These are phyloP conservation scores for Ziziphus jujuba DNA, from an alignment of 306 rosid species.

Conservation along the genomic window DNA sequence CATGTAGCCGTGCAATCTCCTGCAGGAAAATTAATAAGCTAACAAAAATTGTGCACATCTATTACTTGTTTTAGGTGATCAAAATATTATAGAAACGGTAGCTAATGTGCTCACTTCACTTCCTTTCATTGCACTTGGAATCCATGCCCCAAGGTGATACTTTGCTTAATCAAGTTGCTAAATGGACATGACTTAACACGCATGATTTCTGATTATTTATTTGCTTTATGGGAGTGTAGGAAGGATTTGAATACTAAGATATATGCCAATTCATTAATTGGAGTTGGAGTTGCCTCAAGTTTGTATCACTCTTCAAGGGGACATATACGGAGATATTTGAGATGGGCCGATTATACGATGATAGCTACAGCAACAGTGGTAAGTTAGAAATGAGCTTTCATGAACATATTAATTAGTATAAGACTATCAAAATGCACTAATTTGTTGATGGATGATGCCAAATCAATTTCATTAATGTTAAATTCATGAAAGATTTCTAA, in stretches of 20 bases:
- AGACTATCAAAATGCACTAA: conserved; percentile 8
- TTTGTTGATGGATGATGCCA: conserved; percentile 4
- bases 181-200: not conserved
- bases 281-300: conserved; percentile 97
- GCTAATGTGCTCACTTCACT: conserved; percentile 90
- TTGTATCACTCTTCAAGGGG: conserved; percentile 90
- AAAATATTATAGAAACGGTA: conserved; percentile 59
- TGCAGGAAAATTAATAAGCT: conserved; percentile 4
- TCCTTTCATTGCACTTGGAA: conserved; percentile 85
- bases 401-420: not conserved
- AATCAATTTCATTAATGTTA: not conserved
- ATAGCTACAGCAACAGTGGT: conserved; percentile 91
- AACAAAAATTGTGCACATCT: conserved; percentile 2
- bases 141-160: conserved; percentile 76
- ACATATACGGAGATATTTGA: conserved; percentile 58
- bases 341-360: conserved; percentile 98
- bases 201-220: not conserved
- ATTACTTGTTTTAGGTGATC: conserved; percentile 59
- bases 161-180: conserved; percentile 22
- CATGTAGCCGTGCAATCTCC: conserved; percentile 10
- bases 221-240: conserved; percentile 45
- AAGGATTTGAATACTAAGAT: conserved; percentile 67
- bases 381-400: conserved; percentile 30
- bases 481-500: not conserved
- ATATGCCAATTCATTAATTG: conserved; percentile 94